Base-by-base conservation (phyloP, 805 yeast species). In the Wickerhamiella allomyrinae region DNA sequence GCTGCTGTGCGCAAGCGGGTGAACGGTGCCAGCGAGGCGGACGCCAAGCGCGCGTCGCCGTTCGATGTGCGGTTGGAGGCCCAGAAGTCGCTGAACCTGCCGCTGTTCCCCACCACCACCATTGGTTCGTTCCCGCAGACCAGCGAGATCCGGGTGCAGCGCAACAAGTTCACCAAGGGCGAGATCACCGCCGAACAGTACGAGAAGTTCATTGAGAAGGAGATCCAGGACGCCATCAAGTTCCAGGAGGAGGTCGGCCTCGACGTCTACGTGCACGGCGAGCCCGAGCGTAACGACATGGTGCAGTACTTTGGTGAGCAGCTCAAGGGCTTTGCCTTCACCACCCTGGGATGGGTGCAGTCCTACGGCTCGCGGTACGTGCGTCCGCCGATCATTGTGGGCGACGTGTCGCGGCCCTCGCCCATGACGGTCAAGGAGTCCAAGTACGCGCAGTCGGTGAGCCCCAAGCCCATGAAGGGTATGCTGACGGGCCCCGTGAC, bases 101-200 rank as follows among this genome's bases (percentile, higher is more conserved):
- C 99, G 57, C 71, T 83, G 62, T 91, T 91, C 95, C 99, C 99
- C 71, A 91, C 99, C 65, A 91, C 99, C 66, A 91, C 98, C 60
- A 91, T 91, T 68, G 99, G 99, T 69, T 91, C 99, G 52, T 91
- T 91, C 96, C 99, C 99, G 59, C 99, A 91, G 77, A 91, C 99
- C 68, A 85, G 86, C 76, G 98, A 91, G 68, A 91, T 91, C 71
- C 84, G 98, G 76, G 70, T 87, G 67, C 81, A 82, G 82, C 89
- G 99, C 77, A 86, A 89, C 80, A 91, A 89, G 74, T 86, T 82
- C 71, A 74, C 82, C 68, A 91, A 91, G 79, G 99, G 99, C 67
- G 81, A 84, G 61, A 79, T 91, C 62, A 68, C 96, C 62, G 79
- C 85, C 65, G 94, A 82, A 70, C 87, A 86, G 68, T 91, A 91